Evolutionary conservation across 2,329 filamentous ascomycete species (phyloP), one percentile per base, ranked within the genome.

Genomic region (Coniella lustricola): DNA sequence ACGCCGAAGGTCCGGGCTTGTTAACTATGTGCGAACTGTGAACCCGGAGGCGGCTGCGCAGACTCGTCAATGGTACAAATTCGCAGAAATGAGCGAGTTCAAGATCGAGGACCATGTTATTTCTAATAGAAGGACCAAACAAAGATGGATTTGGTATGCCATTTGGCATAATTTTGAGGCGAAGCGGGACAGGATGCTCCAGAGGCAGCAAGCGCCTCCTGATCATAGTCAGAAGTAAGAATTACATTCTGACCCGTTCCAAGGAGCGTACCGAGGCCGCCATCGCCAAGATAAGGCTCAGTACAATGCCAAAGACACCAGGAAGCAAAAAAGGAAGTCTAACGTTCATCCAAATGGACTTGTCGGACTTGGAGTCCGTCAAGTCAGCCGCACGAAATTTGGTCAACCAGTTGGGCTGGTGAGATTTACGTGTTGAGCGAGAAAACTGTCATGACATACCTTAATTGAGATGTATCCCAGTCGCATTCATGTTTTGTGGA

Each of bases 211-310:
- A 21, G 22, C 22, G n/a, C 8, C 20, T 3, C 12, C 22, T 16
- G 17, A 8, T 17, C 21, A 31, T 14, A 41, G 20, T 13, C 8
- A 10, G 16, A n/a, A n/a, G n/a, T n/a, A 76, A 66, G 7, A 68
- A 78, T 17, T 77, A 77, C 56, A 58, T 78, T 29, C 71, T 73
- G 2, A 70, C 68, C 2, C 69, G 75, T 38, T 57, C 57, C 5
- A 52, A 50, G 21, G 52, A 56, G 31, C 51, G 54, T 13, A 51
- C 50, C 13, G 50, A 57, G 14, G 48, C 51, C 1, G 57, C 58
- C 14, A 56, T 57, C 3, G n/a, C 48, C 22, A 50, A 48, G 14
- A 59, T 58, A 21, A 55, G 33, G 47, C 52, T 8, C 34, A 49
- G 8, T 55, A 57, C 37, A 29, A 44, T 0, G 47, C n/a, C 1